Evolutionary conservation across 139 green algal genomes (phyloP).

Genomic region (Edaphochlamys debaryana): DNA sequence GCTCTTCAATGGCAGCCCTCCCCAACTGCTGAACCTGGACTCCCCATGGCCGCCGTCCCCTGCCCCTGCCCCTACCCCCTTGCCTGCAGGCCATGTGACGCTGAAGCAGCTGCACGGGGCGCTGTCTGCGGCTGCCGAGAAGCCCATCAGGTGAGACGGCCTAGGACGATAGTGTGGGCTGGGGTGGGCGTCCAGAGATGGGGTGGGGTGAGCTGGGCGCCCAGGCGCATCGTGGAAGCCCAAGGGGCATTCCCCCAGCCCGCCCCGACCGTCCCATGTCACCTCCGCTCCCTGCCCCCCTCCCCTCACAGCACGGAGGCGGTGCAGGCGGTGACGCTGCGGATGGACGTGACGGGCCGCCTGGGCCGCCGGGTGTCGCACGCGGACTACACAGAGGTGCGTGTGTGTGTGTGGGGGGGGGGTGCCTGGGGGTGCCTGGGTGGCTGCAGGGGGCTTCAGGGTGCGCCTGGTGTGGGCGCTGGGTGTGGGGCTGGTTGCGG

Average conservation of each 20-base stretch:
- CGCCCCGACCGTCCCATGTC: background rate
- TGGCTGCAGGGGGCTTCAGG: no score
- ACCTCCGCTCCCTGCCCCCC: background rate
- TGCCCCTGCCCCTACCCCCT: no score
- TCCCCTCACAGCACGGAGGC: background rate
- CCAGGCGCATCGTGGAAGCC: no score
- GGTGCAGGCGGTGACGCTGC: background rate
- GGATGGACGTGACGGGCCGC: slow-evolving; percentile 12
- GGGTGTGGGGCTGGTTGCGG: no score
- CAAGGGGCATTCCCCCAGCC: background rate
- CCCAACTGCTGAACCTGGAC: background rate
- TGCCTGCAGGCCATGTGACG: slow-evolving; percentile 9
- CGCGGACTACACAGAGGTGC: slow-evolving; percentile 21
- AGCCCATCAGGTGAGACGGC: slow-evolving; percentile 35
- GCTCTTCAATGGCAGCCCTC: no score
- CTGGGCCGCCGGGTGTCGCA: background rate
- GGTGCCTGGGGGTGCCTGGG: no score
- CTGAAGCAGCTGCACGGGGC: slow-evolving; percentile 14
- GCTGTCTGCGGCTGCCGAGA: background rate
- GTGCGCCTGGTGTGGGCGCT: no score
- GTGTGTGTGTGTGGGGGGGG: no score
- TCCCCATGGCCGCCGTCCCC: no score
- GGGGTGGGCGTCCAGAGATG: no score
- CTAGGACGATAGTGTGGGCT: no score
- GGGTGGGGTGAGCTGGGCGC: no score